A percentile compares a stretch with the other conserved stretches of the same genome.
Evolutionary conservation across 768 basidiomycete genomes (phyloP).

Genomic region (Lepiota brunneoincarnata): DNA sequence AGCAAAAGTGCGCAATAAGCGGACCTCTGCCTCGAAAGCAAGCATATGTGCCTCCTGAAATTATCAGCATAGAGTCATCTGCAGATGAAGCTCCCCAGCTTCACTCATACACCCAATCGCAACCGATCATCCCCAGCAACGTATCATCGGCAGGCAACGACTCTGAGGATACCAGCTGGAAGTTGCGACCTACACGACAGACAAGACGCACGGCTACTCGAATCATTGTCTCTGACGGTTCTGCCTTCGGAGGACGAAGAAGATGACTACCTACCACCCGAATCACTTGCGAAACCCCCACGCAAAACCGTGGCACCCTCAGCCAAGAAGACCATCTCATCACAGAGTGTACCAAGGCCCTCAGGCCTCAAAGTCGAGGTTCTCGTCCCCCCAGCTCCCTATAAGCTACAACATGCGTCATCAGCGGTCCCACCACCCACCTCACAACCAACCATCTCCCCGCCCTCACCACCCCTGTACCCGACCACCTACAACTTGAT

Average conservation of each 20-base stretch:
- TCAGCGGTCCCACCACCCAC: conserved; percentile 16
- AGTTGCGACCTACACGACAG: conserved; percentile 24
- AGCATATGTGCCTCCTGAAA: background rate
- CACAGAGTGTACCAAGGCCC: conserved; percentile 2
- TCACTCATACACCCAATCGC: background rate
- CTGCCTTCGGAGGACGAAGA: conserved; percentile 28
- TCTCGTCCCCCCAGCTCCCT: conserved; percentile 37
- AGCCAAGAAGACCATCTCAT: background rate
- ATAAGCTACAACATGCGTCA: conserved; percentile 17
- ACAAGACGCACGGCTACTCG: conserved; percentile 19
- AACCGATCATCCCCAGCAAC: background rate
- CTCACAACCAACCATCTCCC: background rate
- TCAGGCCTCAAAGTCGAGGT: conserved; percentile 34
- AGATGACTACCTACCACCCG: conserved; percentile 6
- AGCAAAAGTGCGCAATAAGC: background rate
- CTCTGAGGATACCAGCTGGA: conserved; percentile 18
- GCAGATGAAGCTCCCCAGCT: background rate
- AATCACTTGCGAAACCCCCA: conserved; percentile 12
- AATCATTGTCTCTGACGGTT: conserved; percentile 47
- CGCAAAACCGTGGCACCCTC: background rate
- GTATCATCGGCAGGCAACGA: conserved; percentile 16
- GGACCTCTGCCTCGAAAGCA: background rate
- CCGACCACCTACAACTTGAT: conserved; percentile 18
- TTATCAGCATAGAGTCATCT: conserved; percentile 6
- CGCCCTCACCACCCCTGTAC: conserved; percentile 8